A percentile compares a stretch with the other conserved stretches of the same genome.
Evolutionary conservation across 2,329 filamentous ascomycete genomes (phyloP).

Genomic region (Beauveria scarabaeidicola): DNA sequence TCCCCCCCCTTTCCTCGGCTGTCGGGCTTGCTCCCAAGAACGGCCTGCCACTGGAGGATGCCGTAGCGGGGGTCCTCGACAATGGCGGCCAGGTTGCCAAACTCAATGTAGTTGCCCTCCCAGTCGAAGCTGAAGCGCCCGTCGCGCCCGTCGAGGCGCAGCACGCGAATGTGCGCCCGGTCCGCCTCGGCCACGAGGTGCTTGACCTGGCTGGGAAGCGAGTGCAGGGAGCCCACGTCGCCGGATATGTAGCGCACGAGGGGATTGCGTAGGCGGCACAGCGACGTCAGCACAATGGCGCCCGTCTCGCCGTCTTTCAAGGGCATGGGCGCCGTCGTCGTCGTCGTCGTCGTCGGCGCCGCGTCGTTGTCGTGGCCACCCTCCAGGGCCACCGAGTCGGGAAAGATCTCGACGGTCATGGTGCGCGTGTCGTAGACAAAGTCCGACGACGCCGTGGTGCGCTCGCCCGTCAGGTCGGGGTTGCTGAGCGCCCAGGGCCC

Average conservation of each 20-base stretch:
- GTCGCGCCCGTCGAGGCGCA: slow-evolving; percentile 34
- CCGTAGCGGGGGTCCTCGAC: slow-evolving; percentile 19
- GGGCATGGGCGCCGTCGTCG: slow-evolving; percentile 13
- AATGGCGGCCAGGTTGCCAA: slow-evolving; percentile 20
- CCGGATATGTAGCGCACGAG: slow-evolving; percentile 35
- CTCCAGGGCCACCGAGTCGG: slow-evolving; percentile 13
- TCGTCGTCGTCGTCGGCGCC: not conserved
- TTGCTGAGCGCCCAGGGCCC: slow-evolving; percentile 29
- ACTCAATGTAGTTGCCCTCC: slow-evolving; percentile 30
- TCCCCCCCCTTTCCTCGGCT: too few relatives aligned
- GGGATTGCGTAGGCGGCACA: slow-evolving; percentile 33
- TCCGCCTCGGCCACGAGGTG: slow-evolving; percentile 16
- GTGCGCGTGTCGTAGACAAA: slow-evolving; percentile 31
- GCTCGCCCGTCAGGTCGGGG: slow-evolving; percentile 19
- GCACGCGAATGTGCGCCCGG: slow-evolving; percentile 21
- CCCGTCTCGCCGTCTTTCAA: slow-evolving; percentile 24
- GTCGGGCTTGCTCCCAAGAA: slow-evolving; percentile 19
- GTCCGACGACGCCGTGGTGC: slow-evolving; percentile 17
- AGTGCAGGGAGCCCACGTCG: slow-evolving; percentile 32
- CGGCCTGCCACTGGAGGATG: slow-evolving; percentile 35
- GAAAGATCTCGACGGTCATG: slow-evolving; percentile 30
- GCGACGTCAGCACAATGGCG: slow-evolving; percentile 32
- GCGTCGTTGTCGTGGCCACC: not conserved
- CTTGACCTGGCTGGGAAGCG: slow-evolving; percentile 18
- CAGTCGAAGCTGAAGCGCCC: slow-evolving; percentile 34